Percentiles rank a stretch among this genome's conserved stretches.
phyloP scores from a whole-genome alignment of 306 rosid species.

The Purshia tridentata region DNA sequence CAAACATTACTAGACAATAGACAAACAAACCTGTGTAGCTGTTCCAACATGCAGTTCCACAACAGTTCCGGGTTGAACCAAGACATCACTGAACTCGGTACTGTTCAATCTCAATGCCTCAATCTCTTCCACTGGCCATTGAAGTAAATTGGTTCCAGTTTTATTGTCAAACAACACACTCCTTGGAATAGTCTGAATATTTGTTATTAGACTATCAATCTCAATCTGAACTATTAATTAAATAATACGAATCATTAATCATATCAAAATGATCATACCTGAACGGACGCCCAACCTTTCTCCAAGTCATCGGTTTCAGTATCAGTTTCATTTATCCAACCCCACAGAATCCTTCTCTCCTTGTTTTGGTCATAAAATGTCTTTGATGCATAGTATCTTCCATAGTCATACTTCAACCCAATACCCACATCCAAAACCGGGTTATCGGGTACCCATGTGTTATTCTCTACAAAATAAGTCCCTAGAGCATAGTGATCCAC shows the following conservation, averaged over 20 bases:
- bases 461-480: conserved; percentile 50
- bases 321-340: conserved; percentile 86
- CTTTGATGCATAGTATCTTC: conserved; percentile 86
- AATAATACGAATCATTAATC: too few relatives aligned
- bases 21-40: conserved; percentile 63
- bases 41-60: conserved; percentile 56
- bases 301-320: conserved; percentile 49
- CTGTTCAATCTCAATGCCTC: conserved; percentile 63
- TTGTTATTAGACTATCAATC: too few relatives aligned
- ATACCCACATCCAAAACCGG: conserved; percentile 79
- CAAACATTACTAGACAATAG: neutral
- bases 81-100: conserved; percentile 39
- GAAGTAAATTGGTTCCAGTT: conserved; percentile 59
- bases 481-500: conserved; percentile 70
- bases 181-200: conserved; percentile 67
- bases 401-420: conserved; percentile 69
- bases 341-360: conserved; percentile 64
- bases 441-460: conserved; percentile 85
- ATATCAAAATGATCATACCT: conserved; percentile 33
- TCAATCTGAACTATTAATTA: too few relatives aligned
- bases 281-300: conserved; percentile 89
- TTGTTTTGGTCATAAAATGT: conserved; percentile 64
- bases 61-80: conserved; percentile 63
- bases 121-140: conserved; percentile 87
- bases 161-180: conserved; percentile 61